A percentile compares a stretch with the other conserved stretches of the same genome.
phyloP scores from a whole-genome alignment of 1,139 yeast species.

The Schwanniomyces etchellsii region DNA sequence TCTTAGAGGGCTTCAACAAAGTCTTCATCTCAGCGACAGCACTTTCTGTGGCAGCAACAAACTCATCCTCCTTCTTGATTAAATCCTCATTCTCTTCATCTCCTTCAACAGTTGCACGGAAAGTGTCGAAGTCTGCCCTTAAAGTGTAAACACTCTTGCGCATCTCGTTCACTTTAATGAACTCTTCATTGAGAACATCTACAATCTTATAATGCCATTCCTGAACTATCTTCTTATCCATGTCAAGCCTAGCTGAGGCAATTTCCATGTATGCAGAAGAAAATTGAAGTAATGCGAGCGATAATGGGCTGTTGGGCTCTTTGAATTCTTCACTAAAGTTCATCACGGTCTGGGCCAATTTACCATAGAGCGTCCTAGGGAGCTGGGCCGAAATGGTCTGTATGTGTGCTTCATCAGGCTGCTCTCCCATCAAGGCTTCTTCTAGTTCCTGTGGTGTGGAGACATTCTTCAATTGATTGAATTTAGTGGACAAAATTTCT shows the following conservation, averaged over 20 bases:
- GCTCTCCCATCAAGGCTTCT: conserved; percentile 34
- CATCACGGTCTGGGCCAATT: conserved; percentile 30
- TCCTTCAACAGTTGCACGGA: conserved; percentile 36
- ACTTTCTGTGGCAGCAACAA: conserved; percentile 67
- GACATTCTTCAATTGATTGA: conserved; percentile 55
- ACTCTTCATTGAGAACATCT: conserved; percentile 47
- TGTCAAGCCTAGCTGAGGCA: conserved; percentile 57
- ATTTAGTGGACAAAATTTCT: conserved; percentile 47
- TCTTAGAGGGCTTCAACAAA: conserved; percentile 61
- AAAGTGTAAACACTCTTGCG: conserved; percentile 67
- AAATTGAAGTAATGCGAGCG: conserved; percentile 51
- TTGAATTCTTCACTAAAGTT: conserved; percentile 37
- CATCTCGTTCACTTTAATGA: conserved; percentile 53
- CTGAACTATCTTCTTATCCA: conserved; percentile 54
- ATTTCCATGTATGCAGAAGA: conserved; percentile 56
- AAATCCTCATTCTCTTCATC: conserved; percentile 46
- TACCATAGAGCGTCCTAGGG: conserved; percentile 43
- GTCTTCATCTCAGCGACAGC: conserved; percentile 77
- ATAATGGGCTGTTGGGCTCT: conserved; percentile 39
- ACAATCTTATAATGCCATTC: conserved; percentile 54
- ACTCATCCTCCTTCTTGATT: conserved; percentile 68
- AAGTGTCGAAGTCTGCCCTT: conserved; percentile 64
- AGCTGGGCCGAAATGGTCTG: conserved; percentile 30
- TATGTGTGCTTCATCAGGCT: conserved; percentile 15
- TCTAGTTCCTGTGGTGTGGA: conserved; percentile 63